phyloP scores from a whole-genome alignment of 1,139 yeast genomes.

The Pneumocystis jirovecii region DNA sequence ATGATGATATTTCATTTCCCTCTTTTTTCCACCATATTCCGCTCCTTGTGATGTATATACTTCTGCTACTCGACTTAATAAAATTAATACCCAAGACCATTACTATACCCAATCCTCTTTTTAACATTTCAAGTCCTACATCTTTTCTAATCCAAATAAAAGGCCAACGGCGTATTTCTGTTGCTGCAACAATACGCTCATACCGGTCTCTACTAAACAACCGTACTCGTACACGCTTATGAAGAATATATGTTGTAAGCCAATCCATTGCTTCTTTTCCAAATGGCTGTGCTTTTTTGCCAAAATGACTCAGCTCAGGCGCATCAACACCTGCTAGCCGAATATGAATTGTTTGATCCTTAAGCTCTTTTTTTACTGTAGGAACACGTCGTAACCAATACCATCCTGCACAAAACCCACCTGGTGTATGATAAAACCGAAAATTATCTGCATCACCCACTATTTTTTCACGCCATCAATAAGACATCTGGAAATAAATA shows the following conservation, averaged over 20 bases:
- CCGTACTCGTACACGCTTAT: conserved; percentile 52
- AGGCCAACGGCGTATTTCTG: conserved; percentile 48
- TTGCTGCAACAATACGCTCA: conserved; percentile 48
- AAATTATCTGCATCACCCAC: conserved; percentile 47
- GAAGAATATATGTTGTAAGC: conserved; percentile 50
- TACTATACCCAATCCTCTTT: conserved; percentile 45
- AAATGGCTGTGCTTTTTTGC: conserved; percentile 81
- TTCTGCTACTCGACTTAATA: conserved; percentile 27
- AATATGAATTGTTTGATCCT: conserved; percentile 37
- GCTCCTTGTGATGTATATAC: conserved; percentile 82
- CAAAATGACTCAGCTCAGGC: conserved; percentile 90
- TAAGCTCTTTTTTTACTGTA: conserved; percentile 18
- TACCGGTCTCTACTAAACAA: conserved; percentile 82
- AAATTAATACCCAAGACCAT: neutral
- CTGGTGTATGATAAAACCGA: conserved; percentile 84
- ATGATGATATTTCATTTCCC: conserved; percentile 32
- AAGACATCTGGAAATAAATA: too few species aligned
- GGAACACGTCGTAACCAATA: conserved; percentile 52
- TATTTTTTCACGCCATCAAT: neutral
- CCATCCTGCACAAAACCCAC: conserved; percentile 82
- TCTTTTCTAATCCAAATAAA: conserved; percentile 56
- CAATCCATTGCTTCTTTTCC: conserved; percentile 73
- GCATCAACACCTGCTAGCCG: conserved; percentile 95
- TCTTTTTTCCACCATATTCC: conserved; percentile 69
- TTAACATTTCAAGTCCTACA: conserved; percentile 75